Percentiles rank a stretch among this genome's conserved stretches.
These are phyloP conservation scores for Globisporangium lucens DNA, from an alignment of 352 stramenopile genomes.

Conservation along the genomic window DNA sequence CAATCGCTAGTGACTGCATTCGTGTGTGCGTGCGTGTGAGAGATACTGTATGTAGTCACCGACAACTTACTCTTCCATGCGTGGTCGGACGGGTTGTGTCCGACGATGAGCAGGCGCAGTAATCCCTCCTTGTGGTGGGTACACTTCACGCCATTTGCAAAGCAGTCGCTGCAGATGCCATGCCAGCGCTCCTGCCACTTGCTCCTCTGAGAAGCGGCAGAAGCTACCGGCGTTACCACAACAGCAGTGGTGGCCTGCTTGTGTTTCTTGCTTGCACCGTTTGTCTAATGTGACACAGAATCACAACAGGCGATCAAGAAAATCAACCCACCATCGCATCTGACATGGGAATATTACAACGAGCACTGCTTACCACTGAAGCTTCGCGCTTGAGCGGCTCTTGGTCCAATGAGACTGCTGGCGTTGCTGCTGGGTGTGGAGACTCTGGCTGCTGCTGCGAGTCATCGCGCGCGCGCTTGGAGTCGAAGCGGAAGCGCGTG, in stretches of 20 bases:
- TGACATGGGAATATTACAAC: neutral
- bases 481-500: slow-evolving; percentile 53
- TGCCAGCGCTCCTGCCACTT: slow-evolving; percentile 88
- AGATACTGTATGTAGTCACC: neutral
- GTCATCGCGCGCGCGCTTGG: slow-evolving; percentile 39
- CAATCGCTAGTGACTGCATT: no score
- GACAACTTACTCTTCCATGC: slow-evolving; percentile 68
- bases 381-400: neutral
- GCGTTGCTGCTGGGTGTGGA: neutral
- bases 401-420: neutral
- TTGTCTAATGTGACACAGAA: neutral
- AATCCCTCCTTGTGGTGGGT: slow-evolving; percentile 56
- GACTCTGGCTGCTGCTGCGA: neutral
- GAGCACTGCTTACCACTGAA: neutral
- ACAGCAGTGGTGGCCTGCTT: slow-evolving; percentile 1
- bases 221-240: neutral
- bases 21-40: neutral
- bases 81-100: slow-evolving; percentile 89
- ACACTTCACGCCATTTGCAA: slow-evolving; percentile 46
- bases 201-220: neutral
- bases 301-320: neutral
- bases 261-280: slow-evolving; percentile 7
- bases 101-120: slow-evolving; percentile 81
- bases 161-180: slow-evolving; percentile 70
- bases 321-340: neutral